These are phyloP conservation scores for Lactarius vividus DNA, from an alignment of 768 basidiomycete genomes.

Conservation along the genomic window DNA sequence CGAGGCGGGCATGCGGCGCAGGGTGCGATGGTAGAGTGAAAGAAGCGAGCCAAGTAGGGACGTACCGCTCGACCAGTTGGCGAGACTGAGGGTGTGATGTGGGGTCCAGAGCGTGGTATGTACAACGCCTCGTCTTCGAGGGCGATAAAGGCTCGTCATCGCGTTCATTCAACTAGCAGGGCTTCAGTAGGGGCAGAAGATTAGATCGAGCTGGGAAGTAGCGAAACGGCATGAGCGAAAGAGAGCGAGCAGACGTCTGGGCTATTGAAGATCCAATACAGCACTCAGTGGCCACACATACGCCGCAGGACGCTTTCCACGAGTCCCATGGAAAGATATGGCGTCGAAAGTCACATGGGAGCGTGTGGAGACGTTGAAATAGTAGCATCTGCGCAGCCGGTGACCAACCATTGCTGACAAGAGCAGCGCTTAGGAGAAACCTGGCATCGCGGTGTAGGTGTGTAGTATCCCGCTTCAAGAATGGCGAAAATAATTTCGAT, in stretches of 20 bases:
- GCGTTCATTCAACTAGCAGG: conserved; percentile 21
- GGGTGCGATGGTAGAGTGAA: conserved; percentile 52
- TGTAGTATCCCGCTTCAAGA: conserved; percentile 53
- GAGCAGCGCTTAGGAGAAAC: conserved; percentile 47
- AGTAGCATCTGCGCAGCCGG: conserved; percentile 60
- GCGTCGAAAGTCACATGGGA: conserved; percentile 53
- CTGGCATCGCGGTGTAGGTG: conserved; percentile 37
- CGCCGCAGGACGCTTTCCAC: conserved; percentile 46
- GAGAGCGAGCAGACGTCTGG: conserved; percentile 51
- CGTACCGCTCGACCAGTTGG: conserved; percentile 69
- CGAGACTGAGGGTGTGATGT: conserved; percentile 51
- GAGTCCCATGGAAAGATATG: conserved; percentile 45
- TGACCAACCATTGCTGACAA: conserved; percentile 70
- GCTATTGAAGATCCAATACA: conserved; percentile 68
- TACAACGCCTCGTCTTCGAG: conserved; percentile 44
- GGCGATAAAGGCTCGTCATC: conserved; percentile 24
- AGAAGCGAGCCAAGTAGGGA: conserved; percentile 59
- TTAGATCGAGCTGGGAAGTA: conserved; percentile 58
- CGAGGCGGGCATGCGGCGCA: conserved; percentile 57
- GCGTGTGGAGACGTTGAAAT: conserved; percentile 55
- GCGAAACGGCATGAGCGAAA: conserved; percentile 55
- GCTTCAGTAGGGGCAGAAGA: conserved; percentile 57
- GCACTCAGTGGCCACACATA: conserved; percentile 55
- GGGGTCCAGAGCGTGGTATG: conserved; percentile 53
- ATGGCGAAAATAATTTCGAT: conserved; percentile 62